A percentile compares a stretch with the other conserved stretches of the same genome.
Conservation (phyloP, 139 green algal species). For the Tetradesmus lagerheimii region DNA sequence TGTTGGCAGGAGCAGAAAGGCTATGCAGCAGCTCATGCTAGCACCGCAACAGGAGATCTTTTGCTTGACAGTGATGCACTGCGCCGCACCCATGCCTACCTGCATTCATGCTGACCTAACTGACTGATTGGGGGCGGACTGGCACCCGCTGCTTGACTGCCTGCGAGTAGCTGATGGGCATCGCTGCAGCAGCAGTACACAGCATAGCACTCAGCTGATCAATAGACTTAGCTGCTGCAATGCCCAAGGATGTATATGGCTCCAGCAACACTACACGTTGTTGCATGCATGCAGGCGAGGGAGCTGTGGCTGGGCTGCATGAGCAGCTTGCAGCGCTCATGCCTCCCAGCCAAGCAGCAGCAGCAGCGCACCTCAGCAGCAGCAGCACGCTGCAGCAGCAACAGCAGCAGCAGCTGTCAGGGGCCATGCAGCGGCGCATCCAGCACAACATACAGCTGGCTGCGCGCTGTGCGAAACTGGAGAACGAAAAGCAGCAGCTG, state of each 20-base stretch:
- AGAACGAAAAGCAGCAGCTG: slow-evolving; percentile 35
- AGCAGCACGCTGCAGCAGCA: slow-evolving; percentile 11
- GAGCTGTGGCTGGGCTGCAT: not conserved
- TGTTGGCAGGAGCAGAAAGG: too few species aligned
- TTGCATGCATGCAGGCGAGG: not conserved
- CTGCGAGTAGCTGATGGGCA: too few species aligned
- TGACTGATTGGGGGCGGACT: too few species aligned
- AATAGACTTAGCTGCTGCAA: too few species aligned
- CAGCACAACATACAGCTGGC: slow-evolving; percentile 44
- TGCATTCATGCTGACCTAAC: not conserved
- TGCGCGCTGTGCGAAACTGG: slow-evolving; percentile 25
- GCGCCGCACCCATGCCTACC: not conserved
- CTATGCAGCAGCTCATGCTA: too few species aligned
- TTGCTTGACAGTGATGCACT: not conserved
- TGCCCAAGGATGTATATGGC: too few species aligned
- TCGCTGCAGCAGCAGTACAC: too few species aligned
- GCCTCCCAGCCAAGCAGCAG: slow-evolving; percentile 10
- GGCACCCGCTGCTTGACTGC: too few species aligned
- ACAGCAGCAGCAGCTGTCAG: slow-evolving; percentile 38
- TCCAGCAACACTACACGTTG: not conserved
- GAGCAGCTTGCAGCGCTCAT: slow-evolving; percentile 21
- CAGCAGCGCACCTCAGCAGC: not conserved
- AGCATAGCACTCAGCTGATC: too few species aligned
- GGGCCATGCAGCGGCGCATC: slow-evolving; percentile 32
- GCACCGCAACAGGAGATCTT: too few species aligned